Conservation (phyloP, 306 rosid genomes). For the Quercus aquifolioides region DNA sequence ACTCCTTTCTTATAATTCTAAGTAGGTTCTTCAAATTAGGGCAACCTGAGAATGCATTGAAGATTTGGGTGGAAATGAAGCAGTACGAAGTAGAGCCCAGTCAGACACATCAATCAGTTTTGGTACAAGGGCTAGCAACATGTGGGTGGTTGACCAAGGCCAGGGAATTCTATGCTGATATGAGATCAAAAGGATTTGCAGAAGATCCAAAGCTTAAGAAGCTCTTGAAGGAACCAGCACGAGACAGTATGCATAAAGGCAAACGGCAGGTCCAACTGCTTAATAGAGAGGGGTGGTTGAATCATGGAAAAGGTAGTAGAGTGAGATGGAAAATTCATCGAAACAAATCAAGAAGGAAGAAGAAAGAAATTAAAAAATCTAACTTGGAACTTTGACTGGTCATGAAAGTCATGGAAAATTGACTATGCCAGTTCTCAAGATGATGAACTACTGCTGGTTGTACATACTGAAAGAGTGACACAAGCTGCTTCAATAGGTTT, state of each 20-base stretch:
- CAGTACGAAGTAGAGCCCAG: constrained; percentile 43
- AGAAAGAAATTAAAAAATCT: background rate
- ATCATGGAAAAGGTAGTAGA: constrained; percentile 20
- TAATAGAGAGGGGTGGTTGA: constrained; percentile 19
- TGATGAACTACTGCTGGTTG: background rate
- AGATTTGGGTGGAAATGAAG: constrained; percentile 71
- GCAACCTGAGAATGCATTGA: constrained; percentile 70
- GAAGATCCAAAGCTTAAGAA: constrained; percentile 62
- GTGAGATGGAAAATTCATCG: constrained; percentile 22
- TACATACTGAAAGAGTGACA: background rate
- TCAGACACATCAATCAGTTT: constrained; percentile 46
- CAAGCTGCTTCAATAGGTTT: constrained; percentile 3
- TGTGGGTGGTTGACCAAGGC: constrained; percentile 60
- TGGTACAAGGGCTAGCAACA: constrained; percentile 68
- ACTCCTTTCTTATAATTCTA: constrained; percentile 56
- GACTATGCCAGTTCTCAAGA: background rate
- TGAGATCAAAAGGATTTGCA: constrained; percentile 51
- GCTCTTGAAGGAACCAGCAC: constrained; percentile 52
- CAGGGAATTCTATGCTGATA: constrained; percentile 57
- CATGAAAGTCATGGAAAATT: background rate
- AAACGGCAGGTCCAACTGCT: constrained; percentile 23
- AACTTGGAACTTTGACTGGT: background rate
- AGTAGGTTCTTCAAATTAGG: constrained; percentile 47
- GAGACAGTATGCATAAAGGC: constrained; percentile 18
- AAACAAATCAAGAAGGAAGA: constrained; percentile 19